These are phyloP conservation scores for Monilinia fructicola DNA, from an alignment of 2,329 filamentous ascomycete genomes.

Conservation along the genomic window DNA sequence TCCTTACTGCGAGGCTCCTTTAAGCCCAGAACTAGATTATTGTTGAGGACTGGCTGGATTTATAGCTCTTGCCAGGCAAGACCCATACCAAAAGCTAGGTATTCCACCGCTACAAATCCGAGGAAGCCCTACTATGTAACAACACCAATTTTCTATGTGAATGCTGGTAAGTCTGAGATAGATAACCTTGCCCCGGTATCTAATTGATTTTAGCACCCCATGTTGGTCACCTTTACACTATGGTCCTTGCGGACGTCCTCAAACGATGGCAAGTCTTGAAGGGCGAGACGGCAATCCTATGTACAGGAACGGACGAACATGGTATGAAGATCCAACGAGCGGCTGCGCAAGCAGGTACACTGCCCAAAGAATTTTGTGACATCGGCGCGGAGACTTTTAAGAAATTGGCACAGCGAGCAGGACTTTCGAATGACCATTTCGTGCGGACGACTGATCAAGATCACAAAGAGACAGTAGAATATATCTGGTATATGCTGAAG, in stretches of 20 bases:
- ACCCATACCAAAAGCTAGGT: slow-evolving; percentile 18
- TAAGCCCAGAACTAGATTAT: slow-evolving; percentile 18
- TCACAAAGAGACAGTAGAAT: slow-evolving; percentile 80
- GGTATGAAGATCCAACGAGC: slow-evolving; percentile 96
- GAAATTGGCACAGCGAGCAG: slow-evolving; percentile 66
- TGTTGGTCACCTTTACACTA: slow-evolving; percentile 90
- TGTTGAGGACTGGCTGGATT: slow-evolving; percentile 30
- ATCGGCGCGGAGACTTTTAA: slow-evolving; percentile 76
- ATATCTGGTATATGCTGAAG: slow-evolving; percentile 82
- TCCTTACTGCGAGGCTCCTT: slow-evolving; percentile 29
- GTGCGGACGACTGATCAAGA: slow-evolving; percentile 85
- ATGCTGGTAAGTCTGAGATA: slow-evolving; percentile 64
- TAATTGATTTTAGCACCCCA: slow-evolving; percentile 68
- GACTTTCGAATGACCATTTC: slow-evolving; percentile 79
- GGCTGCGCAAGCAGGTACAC: slow-evolving; percentile 66
- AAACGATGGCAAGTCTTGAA: slow-evolving; percentile 87
- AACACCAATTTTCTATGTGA: slow-evolving; percentile 98
- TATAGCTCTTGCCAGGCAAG: slow-evolving; percentile 33
- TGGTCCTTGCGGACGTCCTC: slow-evolving; percentile 85
- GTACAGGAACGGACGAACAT: slow-evolving; percentile 95
- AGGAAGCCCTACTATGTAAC: slow-evolving; percentile 92
- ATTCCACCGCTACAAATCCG: slow-evolving; percentile 27
- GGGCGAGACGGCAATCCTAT: slow-evolving; percentile 68
- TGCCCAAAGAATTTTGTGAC: slow-evolving; percentile 86
- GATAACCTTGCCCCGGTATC: slow-evolving; percentile 13